These are phyloP conservation scores for Casuarina glauca DNA, from an alignment of 306 rosid genomes.

Conservation along the genomic window DNA sequence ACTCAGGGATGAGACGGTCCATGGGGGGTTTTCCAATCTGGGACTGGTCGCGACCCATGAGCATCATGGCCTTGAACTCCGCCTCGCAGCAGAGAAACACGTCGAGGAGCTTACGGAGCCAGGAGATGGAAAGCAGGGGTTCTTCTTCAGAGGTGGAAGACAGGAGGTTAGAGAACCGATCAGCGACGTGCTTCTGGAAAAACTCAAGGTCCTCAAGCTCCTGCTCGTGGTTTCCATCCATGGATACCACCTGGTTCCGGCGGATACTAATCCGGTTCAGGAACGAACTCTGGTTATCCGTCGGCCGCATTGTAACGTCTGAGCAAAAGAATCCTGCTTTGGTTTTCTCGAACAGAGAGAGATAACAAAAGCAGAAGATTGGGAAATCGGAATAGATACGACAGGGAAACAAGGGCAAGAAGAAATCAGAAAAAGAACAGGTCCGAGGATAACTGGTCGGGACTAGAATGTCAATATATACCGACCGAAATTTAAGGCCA, in stretches of 20 bases:
- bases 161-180: constrained; percentile 63
- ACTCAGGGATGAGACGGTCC: constrained; percentile 71
- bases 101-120: constrained; percentile 79
- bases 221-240: constrained; percentile 77
- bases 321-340: neutral
- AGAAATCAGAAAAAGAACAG: constrained; percentile 15
- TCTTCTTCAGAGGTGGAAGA: constrained; percentile 55
- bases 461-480: constrained; percentile 30
- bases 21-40: constrained; percentile 76
- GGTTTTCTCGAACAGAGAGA: neutral
- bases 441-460: constrained; percentile 24
- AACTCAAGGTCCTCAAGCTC: constrained; percentile 84
- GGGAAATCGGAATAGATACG: neutral
- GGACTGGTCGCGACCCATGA: constrained; percentile 71
- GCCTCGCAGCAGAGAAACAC: constrained; percentile 87
- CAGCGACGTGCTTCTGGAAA: constrained; percentile 70
- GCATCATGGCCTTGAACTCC: constrained; percentile 77
- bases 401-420: neutral
- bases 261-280: constrained; percentile 90
- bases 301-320: constrained; percentile 60
- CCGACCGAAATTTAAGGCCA: constrained; percentile 32
- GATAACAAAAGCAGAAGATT: no score
- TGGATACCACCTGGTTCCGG: constrained; percentile 79
- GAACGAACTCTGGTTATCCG: constrained; percentile 79
- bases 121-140: constrained; percentile 57